Percentiles rank a stretch among this genome's conserved stretches.
phyloP scores from a whole-genome alignment of 169 alveolate species.

The Babesia divergens region DNA sequence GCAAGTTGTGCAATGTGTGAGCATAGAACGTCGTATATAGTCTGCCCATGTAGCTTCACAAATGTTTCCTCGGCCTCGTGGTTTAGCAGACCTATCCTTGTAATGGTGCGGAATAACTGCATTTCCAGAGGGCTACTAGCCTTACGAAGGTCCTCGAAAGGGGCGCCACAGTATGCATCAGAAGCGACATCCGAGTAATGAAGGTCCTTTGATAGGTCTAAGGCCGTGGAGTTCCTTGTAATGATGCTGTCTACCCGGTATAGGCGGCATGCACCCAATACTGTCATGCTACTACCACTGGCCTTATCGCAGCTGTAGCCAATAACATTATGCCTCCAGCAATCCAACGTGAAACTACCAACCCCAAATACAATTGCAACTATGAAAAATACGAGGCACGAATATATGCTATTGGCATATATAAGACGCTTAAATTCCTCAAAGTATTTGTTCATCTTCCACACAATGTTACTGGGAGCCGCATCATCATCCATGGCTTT shows the following conservation, averaged over 20 bases:
- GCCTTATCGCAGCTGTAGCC: neutral
- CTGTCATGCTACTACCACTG: neutral
- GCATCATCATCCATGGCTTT: too few species aligned
- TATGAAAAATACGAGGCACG: neutral
- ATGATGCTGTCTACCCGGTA: neutral
- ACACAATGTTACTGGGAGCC: too few species aligned
- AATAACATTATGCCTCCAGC: neutral
- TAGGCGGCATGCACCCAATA: neutral
- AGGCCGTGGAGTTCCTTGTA: neutral
- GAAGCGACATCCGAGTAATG: neutral
- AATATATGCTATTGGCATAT: too few species aligned
- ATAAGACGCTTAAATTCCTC: too few species aligned
- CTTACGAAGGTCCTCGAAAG: neutral
- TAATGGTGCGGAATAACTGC: neutral
- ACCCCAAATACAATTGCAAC: neutral
- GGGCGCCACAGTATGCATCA: neutral
- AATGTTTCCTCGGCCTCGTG: neutral
- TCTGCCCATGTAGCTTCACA: conserved; percentile 15
- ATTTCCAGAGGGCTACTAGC: neutral
- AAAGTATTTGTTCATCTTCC: too few species aligned
- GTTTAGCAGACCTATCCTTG: neutral
- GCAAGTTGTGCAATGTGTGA: neutral
- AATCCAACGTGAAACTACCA: neutral
- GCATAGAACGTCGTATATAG: conserved; percentile 44
- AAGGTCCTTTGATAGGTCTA: neutral